These are phyloP conservation scores for Podila epigama DNA, from an alignment of 192 early-diverging fungal genomes.

Conservation along the genomic window DNA sequence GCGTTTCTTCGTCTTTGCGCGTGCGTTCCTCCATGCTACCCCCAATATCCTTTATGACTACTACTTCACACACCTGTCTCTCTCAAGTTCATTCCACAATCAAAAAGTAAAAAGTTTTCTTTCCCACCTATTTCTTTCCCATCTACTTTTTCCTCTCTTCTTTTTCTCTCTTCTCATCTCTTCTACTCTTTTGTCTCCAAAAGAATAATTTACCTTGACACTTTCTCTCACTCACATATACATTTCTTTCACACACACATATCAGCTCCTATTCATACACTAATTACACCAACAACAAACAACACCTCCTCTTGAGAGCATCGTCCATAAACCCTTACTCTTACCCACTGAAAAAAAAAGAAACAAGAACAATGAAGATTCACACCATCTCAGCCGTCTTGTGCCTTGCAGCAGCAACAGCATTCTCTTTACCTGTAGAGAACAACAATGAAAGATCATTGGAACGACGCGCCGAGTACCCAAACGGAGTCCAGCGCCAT, in stretches of 20 bases:
- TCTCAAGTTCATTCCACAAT: too few relatives aligned
- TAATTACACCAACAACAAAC: not conserved
- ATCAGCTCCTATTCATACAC: not conserved
- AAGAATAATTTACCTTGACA: not conserved
- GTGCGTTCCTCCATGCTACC: too few relatives aligned
- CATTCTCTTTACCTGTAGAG: not conserved
- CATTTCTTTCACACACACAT: not conserved
- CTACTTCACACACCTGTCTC: too few relatives aligned
- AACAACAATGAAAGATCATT: not conserved
- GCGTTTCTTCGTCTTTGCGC: too few relatives aligned
- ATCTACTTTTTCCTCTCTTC: not conserved
- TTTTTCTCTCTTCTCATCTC: not conserved
- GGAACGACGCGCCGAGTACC: not conserved
- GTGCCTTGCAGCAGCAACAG: constrained; percentile 11
- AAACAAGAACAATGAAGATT: constrained; percentile 13
- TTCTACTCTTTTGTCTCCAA: too few relatives aligned
- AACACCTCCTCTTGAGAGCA: not conserved
- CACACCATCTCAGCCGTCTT: not conserved
- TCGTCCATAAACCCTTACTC: not conserved
- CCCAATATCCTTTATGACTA: too few relatives aligned
- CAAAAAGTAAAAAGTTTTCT: too few relatives aligned
- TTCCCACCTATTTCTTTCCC: not conserved
- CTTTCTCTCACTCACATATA: not conserved
- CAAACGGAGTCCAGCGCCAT: not conserved
- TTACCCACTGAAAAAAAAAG: not conserved